Conservation (phyloP, 768 basidiomycete genomes). For the Paxillus rubicundulus region DNA sequence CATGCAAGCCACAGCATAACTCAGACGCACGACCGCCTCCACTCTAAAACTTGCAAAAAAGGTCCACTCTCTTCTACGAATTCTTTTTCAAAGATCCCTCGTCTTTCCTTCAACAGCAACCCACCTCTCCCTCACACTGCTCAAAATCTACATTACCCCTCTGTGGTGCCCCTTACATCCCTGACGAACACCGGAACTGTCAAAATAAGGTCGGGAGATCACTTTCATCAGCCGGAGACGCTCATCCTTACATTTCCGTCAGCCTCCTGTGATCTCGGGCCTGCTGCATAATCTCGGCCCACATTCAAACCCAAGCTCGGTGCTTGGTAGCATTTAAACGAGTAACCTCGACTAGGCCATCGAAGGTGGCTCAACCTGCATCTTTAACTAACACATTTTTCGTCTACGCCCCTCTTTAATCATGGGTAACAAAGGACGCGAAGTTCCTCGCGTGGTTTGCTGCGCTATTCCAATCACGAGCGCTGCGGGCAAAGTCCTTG, state of each 20-base stretch:
- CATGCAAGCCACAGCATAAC: constrained; percentile 27
- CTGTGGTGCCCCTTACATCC: constrained; percentile 11
- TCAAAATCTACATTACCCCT: constrained; percentile 7
- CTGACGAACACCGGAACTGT: constrained; percentile 3
- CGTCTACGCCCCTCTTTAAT: constrained; percentile 6
- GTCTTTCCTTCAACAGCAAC: constrained; percentile 10
- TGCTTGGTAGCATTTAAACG: neutral
- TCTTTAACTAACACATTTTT: neutral
- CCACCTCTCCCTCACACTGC: neutral
- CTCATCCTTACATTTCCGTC: constrained; percentile 11
- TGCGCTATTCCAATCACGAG: constrained; percentile 85
- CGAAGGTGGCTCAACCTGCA: neutral
- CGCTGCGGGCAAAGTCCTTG: constrained; percentile 71
- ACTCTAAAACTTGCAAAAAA: constrained; percentile 23
- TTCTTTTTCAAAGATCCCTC: constrained; percentile 3
- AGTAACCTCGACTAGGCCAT: neutral
- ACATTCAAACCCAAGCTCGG: neutral
- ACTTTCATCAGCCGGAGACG: neutral
- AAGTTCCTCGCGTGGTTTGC: constrained; percentile 82
- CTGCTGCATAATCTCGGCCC: neutral
- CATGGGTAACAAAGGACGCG: constrained; percentile 69
- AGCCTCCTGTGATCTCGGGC: neutral
- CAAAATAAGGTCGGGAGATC: constrained; percentile 9
- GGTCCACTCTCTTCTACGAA: constrained; percentile 12
- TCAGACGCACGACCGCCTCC: constrained; percentile 38